Base-by-base conservation (phyloP, 768 basidiomycete species). In the Dacryopinax primogenitus region DNA sequence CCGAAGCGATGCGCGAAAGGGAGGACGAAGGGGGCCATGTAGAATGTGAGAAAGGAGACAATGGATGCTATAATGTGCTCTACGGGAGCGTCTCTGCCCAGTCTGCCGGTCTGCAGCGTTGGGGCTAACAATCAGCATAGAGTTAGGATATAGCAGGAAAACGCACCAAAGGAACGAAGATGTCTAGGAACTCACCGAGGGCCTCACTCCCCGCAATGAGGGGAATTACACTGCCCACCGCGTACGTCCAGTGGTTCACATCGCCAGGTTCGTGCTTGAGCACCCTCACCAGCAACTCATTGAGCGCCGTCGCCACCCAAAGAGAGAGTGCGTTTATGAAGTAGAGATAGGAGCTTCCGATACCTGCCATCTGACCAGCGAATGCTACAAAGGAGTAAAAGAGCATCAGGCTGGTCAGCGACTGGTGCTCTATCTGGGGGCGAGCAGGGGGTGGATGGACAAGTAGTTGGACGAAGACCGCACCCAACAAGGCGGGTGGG, bases 11-110 rank as follows among this genome's bases (percentile, higher is more conserved):
- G 89, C 3, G 83, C 79, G 70, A 97, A 86, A 0, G 94, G 86
- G 2, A 87, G 66, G 0, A 77, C 70, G 15, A 87, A 79, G 1
- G 90, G 87, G 12, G 86, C 68, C 3, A 79, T 75, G 34, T 86
- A 79, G 34, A 83, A 78, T 2, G 82, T 81, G 1, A 86, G 73
- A 33, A 81, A 71, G 0, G 86, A 76, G 3, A 90, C 82, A 33
- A 94, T 82, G 1, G 85, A 83, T 0, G 90, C 93, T 36, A 97
- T 87, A 71, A 97, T 86, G 71, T 88, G 83, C 67, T 98, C 95
- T 1, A 86, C 85, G 0, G 95, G 94, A 0, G 87, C 90, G 37
- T 89, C 86, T 74, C 77, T 81, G 34, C 91, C 90, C 62, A 88
- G 83, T 7, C 92, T 83, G 23, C 93, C 93, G 0, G 88, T 91